Evolutionary conservation across 116 monocot species (phyloP), one percentile per base, ranked within the genome.

Genomic region (Iris pallida): DNA sequence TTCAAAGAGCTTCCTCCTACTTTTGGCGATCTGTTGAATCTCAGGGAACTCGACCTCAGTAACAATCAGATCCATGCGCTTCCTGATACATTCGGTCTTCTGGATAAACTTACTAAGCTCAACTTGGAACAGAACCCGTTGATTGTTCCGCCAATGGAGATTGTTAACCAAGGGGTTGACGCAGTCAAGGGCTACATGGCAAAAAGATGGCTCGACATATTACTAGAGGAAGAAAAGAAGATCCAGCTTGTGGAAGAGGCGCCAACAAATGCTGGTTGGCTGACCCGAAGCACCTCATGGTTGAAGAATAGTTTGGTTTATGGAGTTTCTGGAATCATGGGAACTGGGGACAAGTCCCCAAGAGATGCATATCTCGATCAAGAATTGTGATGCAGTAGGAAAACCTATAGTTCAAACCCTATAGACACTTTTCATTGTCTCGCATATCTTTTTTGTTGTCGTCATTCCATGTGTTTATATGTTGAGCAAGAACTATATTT

Each of bases 71-170:
- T 97, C 55, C 89, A 79, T 30, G 78, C 71, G 4, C 86, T 97
- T 44, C 96, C 96, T 0, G 85, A 87, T 45, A 71, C 79, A 19
- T 89, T 93, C 67, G 86, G 84, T 10, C 71, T 71, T 5, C 82
- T 89, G 0, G 80, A 78, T 30, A 89, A 85, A 30, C 67, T 93
- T 42, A 64, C 64, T 8, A 86, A 84, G 69, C 86, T 93, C 9
- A 86, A 84, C 61, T 59, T 93, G 66, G 89, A 93, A 4, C 86
- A 86, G 76, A 93, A 93, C 74, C 93, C 93, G 13, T 49, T 93
- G 16, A 73, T 55, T 0, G 61, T 89, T 17, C 89, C 93, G 0
- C 86, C 93, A 0, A 5, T 47, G 54, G 89, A 89, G 4, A 64
- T 93, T 11, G 80, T 74, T 9, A 71, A 71, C 11, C 46, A 75